Evolutionary conservation across 345 rosid genomes (phyloP), one percentile per base, ranked within the genome.

Genomic region (Draba incana): DNA sequence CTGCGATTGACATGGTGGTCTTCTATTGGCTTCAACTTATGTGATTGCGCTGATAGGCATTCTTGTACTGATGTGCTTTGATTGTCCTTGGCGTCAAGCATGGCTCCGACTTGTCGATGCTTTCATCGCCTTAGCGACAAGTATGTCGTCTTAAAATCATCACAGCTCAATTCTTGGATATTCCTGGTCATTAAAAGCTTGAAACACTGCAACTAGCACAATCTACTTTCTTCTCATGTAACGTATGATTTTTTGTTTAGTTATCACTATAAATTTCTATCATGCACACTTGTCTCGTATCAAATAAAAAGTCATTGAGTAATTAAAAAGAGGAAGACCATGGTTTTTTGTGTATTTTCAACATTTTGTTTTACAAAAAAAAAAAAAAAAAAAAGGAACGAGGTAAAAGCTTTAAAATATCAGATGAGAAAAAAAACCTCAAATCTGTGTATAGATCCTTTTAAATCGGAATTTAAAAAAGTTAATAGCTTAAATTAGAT

Each of bases 31-130:
- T 24, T 59, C 37, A 42, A 2, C 8, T 12, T 59, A 12, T 25
- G 37, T 41, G 37, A 12, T 4, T 3, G 37, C 10, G 1, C 0
- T 60, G 25, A 2, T 27, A 43, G 16, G 64, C 38, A 43, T 43
- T 42, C 24, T 42, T 42, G 38, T 43, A 13, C 24, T 59, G 25
- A 27, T 43, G 51, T 43, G 39, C n/a, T n/a, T 60, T 28, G 51
- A 60, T 60, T 60, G 51, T 60, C 51, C 25, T 27, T 60, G 51
- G 50, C 39, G 25, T 25, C 50, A 38, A 60, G 64, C 23, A 59
- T 59, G 64, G 64, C 35, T 59, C 7, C 24, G 49, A 7, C 9
- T 41, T 6, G 37, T 59, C 2, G 64, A 59, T 10, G 44, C 11
- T 2, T 10, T 41, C 13, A 28, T 41, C 10, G 44, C 35, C 35